phyloP scores from a whole-genome alignment of 2,329 filamentous ascomycete genomes.

The Sclerotinia subarctica region DNA sequence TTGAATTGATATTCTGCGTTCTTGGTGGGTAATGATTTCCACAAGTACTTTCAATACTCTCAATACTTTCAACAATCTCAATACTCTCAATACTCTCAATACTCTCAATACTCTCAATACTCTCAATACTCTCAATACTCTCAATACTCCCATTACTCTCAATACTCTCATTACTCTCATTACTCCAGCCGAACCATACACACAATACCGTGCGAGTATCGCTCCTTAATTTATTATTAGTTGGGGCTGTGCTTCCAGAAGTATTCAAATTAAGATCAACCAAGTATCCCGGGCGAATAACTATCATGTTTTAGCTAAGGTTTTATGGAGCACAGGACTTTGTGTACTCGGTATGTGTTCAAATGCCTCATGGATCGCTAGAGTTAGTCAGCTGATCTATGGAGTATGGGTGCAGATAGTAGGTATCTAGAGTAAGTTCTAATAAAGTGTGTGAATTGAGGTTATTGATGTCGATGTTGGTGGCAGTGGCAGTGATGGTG shows the following conservation, averaged over 20 bases:
- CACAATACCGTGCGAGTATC: neutral
- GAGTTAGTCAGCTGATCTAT: neutral
- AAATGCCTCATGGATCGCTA: neutral
- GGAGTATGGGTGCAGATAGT: neutral
- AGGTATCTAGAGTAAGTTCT: neutral
- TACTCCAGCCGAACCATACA: neutral
- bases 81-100: neutral
- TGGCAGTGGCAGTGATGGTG: neutral
- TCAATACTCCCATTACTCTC: too few relatives aligned
- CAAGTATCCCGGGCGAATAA: neutral
- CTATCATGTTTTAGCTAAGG: neutral
- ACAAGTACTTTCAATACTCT: too few relatives aligned
- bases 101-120: too few relatives aligned
- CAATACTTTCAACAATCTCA: too few relatives aligned
- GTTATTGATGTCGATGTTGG: neutral
- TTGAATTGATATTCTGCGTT: too few relatives aligned
- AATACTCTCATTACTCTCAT: too few relatives aligned
- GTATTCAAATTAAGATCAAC: slow-evolving; percentile 10
- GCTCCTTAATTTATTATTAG: neutral
- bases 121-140: too few relatives aligned
- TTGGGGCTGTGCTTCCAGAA: slow-evolving; percentile 8
- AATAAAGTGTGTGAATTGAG: neutral
- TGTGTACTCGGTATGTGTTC: neutral
- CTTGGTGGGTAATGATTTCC: neutral
- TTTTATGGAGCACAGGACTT: neutral